Conservation (phyloP, 1,139 yeast genomes). For the Candida neerlandica region DNA sequence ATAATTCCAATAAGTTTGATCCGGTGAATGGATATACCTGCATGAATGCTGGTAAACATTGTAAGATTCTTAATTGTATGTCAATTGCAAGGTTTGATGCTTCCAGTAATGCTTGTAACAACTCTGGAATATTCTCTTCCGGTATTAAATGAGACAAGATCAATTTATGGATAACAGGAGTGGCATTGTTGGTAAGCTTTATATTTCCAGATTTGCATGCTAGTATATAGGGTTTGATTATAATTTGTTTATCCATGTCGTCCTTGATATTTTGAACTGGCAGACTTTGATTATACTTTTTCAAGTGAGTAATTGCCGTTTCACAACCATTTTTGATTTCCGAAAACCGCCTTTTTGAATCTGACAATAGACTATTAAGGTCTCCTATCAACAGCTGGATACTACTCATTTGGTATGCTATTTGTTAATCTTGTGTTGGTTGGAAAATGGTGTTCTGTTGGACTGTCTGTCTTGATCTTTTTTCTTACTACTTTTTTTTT, state of each 20-base stretch:
- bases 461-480: neutral
- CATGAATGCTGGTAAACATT: conserved; percentile 74
- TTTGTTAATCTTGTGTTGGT: neutral
- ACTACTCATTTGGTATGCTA: conserved; percentile 28
- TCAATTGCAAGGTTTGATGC: conserved; percentile 80
- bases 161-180: conserved; percentile 67
- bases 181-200: conserved; percentile 69
- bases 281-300: conserved; percentile 24
- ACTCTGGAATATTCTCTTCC: conserved; percentile 47
- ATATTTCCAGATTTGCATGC: conserved; percentile 78
- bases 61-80: conserved; percentile 84
- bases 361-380: conserved; percentile 59
- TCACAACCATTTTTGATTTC: conserved; percentile 73
- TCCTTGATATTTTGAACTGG: conserved; percentile 23
- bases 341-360: conserved; percentile 68
- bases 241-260: conserved; percentile 47
- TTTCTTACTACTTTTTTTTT: neutral
- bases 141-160: conserved; percentile 55
- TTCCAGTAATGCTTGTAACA: conserved; percentile 69
- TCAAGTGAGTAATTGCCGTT: conserved; percentile 53
- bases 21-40: conserved; percentile 70
- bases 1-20: conserved; percentile 55
- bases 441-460: too few species aligned
- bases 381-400: conserved; percentile 56
- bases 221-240: conserved; percentile 68